Evolutionary conservation across 2,329 filamentous ascomycete genomes (phyloP).

Genomic region (Acrocalymma vagum): DNA sequence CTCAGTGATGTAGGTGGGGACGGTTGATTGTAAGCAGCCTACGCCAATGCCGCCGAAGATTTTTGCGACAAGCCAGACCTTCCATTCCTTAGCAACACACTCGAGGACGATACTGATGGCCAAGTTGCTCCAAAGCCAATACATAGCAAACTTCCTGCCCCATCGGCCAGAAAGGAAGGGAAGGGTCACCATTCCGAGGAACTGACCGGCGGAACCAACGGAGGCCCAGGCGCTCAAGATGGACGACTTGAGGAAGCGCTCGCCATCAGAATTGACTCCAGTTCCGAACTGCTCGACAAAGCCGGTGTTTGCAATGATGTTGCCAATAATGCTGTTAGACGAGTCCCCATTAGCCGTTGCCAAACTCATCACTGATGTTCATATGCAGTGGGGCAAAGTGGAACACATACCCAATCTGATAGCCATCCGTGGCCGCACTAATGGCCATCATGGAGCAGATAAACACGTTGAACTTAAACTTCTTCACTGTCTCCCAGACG

Average conservation of each 20-base stretch:
- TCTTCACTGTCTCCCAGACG: slow-evolving; percentile 1
- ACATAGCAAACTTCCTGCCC: slow-evolving; percentile 46
- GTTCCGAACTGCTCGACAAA: slow-evolving; percentile 50
- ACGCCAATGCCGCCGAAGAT: slow-evolving; percentile 49
- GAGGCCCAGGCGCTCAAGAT: slow-evolving; percentile 52
- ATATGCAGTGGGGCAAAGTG: no score
- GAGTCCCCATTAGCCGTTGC: no score
- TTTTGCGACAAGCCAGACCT: slow-evolving; percentile 49
- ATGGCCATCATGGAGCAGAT: background rate
- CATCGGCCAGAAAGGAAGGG: slow-evolving; percentile 46
- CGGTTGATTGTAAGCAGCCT: slow-evolving; percentile 52
- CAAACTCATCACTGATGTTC: no score
- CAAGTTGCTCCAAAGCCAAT: slow-evolving; percentile 45
- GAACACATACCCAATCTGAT: slow-evolving; percentile 8
- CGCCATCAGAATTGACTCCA: slow-evolving; percentile 41
- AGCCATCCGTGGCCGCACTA: no score
- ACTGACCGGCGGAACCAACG: slow-evolving; percentile 50
- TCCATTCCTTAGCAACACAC: slow-evolving; percentile 46
- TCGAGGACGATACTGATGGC: no score
- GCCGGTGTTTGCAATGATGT: slow-evolving; percentile 51
- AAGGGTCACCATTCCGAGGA: slow-evolving; percentile 23
- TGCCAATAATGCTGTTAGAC: slow-evolving; percentile 40
- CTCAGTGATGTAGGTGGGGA: slow-evolving; percentile 54
- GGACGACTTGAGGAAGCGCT: slow-evolving; percentile 46
- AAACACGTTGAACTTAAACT: slow-evolving; percentile 1